Percentiles rank a stretch among this genome's conserved stretches.
Evolutionary conservation across 371 early-diverging fungal species (phyloP).

Genomic region (Mortierella sp.): DNA sequence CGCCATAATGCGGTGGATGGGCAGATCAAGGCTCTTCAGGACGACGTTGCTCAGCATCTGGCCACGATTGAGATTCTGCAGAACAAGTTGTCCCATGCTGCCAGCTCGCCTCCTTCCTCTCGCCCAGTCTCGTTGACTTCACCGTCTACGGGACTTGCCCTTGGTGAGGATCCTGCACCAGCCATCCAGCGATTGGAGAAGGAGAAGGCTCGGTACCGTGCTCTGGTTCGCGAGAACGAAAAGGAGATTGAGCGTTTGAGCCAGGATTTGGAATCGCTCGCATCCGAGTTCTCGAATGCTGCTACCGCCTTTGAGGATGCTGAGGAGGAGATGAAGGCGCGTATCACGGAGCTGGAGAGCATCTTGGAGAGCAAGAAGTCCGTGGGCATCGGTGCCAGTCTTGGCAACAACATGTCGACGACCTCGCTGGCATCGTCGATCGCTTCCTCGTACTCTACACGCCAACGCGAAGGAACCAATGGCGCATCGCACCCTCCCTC

Average conservation of each 20-base stretch:
- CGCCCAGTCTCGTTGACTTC: constrained; percentile 36
- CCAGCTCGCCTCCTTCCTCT: constrained; percentile 18
- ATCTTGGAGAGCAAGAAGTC: constrained; percentile 25
- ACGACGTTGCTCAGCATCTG: constrained; percentile 14
- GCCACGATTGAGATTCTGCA: constrained; percentile 35
- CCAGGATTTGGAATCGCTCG: constrained; percentile 51
- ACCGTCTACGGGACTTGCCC: constrained; percentile 6
- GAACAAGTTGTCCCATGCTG: constrained; percentile 21
- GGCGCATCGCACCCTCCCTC: constrained; percentile 10
- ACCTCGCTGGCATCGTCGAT: constrained; percentile 47
- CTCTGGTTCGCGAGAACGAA: constrained; percentile 44
- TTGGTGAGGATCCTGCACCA: constrained; percentile 19
- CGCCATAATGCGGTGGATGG: constrained; percentile 39
- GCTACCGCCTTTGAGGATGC: constrained; percentile 51
- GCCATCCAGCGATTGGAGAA: constrained; percentile 36
- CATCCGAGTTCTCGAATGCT: constrained; percentile 38
- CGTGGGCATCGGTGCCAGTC: background rate
- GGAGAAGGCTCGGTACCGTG: constrained; percentile 47
- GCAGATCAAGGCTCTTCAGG: constrained; percentile 36
- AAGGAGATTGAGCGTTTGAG: constrained; percentile 40
- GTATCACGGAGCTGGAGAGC: constrained; percentile 46
- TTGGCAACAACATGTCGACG: constrained; percentile 29
- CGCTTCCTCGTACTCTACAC: constrained; percentile 37
- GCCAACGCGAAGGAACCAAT: constrained; percentile 32
- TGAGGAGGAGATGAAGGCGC: constrained; percentile 54